Conservation (phyloP, 768 basidiomycete genomes). For the Coprinopsis sp. region DNA sequence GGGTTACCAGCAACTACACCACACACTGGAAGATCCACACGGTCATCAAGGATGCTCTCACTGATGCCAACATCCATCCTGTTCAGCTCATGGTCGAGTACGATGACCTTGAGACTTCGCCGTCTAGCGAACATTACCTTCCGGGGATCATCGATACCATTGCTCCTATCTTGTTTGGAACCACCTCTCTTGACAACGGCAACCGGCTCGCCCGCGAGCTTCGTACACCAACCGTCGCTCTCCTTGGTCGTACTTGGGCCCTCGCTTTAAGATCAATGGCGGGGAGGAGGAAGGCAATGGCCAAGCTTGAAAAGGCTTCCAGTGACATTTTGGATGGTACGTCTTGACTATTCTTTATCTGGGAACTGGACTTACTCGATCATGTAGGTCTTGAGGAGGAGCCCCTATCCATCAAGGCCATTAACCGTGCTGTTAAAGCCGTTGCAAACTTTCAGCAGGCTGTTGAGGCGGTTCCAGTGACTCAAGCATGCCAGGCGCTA, state of each 20-base stretch:
- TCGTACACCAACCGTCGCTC: not conserved
- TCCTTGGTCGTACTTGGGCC: not conserved
- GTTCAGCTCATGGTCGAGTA: not conserved
- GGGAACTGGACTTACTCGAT: no score
- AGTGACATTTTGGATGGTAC: no score
- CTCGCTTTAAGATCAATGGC: not conserved
- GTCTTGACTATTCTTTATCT: no score
- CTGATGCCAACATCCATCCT: constrained; percentile 12
- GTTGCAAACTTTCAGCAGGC: no score
- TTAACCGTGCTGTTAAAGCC: no score
- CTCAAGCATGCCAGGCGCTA: no score
- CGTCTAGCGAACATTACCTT: not conserved
- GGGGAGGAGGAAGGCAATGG: not conserved
- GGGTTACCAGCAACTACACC: constrained; percentile 9
- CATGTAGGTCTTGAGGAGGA: no score
- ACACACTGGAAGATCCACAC: constrained; percentile 13
- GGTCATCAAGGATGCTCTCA: constrained; percentile 9
- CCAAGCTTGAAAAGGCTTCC: no score
- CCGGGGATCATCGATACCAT: constrained; percentile 1
- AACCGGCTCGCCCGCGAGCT: not conserved
- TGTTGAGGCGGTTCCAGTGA: no score
- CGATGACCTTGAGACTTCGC: not conserved
- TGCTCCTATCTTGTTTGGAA: not conserved
- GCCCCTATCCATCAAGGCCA: no score
- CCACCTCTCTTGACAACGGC: not conserved